Percentiles rank a stretch among this genome's conserved stretches.
These are phyloP conservation scores for Suillus subaureus DNA, from an alignment of 768 basidiomycete genomes.

Conservation along the genomic window DNA sequence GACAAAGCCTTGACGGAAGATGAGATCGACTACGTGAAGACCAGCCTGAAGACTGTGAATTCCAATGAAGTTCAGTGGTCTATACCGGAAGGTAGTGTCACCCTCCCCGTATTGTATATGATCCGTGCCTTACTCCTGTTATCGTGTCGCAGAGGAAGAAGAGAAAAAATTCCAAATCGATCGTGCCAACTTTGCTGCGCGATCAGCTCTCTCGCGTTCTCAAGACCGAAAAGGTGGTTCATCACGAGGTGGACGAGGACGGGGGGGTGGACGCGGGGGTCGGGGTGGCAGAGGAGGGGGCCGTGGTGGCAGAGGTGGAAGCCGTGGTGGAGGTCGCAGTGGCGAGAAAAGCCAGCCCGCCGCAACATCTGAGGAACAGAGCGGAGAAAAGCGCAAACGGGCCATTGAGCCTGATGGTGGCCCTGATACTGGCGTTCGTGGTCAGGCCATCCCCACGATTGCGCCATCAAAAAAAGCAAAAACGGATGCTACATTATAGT, in stretches of 20 bases:
- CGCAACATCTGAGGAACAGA: slow-evolving; percentile 43
- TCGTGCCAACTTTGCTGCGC: slow-evolving; percentile 70
- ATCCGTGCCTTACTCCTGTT: slow-evolving; percentile 7
- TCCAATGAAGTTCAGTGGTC: slow-evolving; percentile 67
- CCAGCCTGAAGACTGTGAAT: slow-evolving; percentile 64
- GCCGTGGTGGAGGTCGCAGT: slow-evolving; percentile 20
- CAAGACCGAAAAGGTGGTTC: slow-evolving; percentile 38
- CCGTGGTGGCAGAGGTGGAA: slow-evolving; percentile 37
- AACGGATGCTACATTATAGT: slow-evolving; percentile 34
- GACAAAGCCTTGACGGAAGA: slow-evolving; percentile 72
- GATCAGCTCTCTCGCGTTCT: slow-evolving; percentile 44
- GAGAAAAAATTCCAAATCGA: slow-evolving; percentile 76
- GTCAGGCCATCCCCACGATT: slow-evolving; percentile 56
- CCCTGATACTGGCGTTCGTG: slow-evolving; percentile 65
- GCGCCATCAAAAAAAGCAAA: slow-evolving; percentile 43
- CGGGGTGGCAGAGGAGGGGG: slow-evolving; percentile 34
- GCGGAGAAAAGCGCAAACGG: slow-evolving; percentile 77
- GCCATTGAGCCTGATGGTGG: slow-evolving; percentile 80
- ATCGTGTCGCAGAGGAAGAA: slow-evolving; percentile 58
- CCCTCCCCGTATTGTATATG: background rate
- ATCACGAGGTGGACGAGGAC: slow-evolving; percentile 48
- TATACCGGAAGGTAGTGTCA: slow-evolving; percentile 54
- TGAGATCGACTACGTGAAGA: slow-evolving; percentile 69
- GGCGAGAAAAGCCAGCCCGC: slow-evolving; percentile 24
- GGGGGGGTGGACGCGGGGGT: slow-evolving; percentile 35